Conservation (phyloP, 208 protist species). For the Balamuthia mandrillaris region DNA sequence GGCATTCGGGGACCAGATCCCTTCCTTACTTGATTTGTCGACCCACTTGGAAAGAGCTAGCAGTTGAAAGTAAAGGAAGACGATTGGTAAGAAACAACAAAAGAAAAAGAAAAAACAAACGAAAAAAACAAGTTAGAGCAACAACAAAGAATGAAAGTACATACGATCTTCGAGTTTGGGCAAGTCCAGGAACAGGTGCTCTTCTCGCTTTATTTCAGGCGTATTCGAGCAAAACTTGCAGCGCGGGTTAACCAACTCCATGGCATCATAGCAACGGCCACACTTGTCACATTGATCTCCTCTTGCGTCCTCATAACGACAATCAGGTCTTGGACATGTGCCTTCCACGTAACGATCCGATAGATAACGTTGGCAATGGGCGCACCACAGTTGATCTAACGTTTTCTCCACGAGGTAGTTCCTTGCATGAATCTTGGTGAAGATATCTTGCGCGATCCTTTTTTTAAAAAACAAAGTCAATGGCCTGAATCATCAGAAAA, state of each 20-base stretch:
- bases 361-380: constrained; percentile 64
- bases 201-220: constrained; percentile 28
- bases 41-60: constrained; percentile 62
- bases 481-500: neutral
- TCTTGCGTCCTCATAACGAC: constrained; percentile 68
- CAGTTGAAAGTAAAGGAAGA: too few species aligned
- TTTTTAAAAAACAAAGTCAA: neutral
- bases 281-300: constrained; percentile 84
- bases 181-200: constrained; percentile 72
- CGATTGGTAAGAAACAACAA: too few species aligned
- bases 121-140: too few species aligned
- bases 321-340: constrained; percentile 64
- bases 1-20: constrained; percentile 48
- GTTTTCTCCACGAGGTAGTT: constrained; percentile 50
- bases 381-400: constrained; percentile 72
- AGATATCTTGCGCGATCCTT: constrained; percentile 78
- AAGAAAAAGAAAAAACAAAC: too few species aligned
- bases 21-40: neutral
- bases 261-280: constrained; percentile 65
- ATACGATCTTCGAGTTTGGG: constrained; percentile 47
- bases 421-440: constrained; percentile 61
- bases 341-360: constrained; percentile 78
- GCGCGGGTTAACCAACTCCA: constrained; percentile 64
- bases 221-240: constrained; percentile 58
- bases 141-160: too few species aligned